Base-by-base conservation (phyloP, 148 eudicot species). In the Nyssa sinensis region DNA sequence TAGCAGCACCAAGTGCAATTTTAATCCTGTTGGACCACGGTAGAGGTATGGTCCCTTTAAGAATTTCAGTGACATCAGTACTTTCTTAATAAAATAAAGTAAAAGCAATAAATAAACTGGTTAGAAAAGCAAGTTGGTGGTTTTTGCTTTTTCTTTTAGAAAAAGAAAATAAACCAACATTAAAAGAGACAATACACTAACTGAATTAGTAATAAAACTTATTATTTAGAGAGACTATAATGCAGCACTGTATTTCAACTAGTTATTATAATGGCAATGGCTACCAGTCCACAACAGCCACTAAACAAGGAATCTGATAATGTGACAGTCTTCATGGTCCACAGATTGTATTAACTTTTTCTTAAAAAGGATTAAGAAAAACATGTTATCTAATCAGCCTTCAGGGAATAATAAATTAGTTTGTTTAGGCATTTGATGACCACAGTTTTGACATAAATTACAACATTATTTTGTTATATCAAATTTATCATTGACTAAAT, bases 1-100 rank as follows among this genome's bases (percentile, higher is more conserved):
- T 90, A 34, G 98, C 98, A 25, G 98, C 97, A 27, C 98, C 97
- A 49, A 92, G 85, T 61, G 97, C 97, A 75, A 92, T 92, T 79
- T 94, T 94, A 62, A 94, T 84, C 83, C 98, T 79, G 85, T 91
- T 86, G 33, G 92, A 79, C 98, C 98, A 94, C 11, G 97, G 86
- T 29, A 94, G 92, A 55, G 97, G 97, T 86, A 94, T 88, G 37
- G 96, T 94, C 79, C 97, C 98, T 94, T 84, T 73, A 81, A 74
- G 41, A 66, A 35, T 67, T 64, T 69, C 28, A 67, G 28, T 25
- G 59, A 71, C 34, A 73, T 64, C 62, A 72, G 60, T 11, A 27
- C 33, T 31, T 76, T 34, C 47, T 47, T 10, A 33, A 24, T 32
- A 21, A 57, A 69, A 64, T 7, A 66, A 51, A 53, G 30, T n/a